Conservation (phyloP, 345 rosid species). For the Dovyalis caffra region DNA sequence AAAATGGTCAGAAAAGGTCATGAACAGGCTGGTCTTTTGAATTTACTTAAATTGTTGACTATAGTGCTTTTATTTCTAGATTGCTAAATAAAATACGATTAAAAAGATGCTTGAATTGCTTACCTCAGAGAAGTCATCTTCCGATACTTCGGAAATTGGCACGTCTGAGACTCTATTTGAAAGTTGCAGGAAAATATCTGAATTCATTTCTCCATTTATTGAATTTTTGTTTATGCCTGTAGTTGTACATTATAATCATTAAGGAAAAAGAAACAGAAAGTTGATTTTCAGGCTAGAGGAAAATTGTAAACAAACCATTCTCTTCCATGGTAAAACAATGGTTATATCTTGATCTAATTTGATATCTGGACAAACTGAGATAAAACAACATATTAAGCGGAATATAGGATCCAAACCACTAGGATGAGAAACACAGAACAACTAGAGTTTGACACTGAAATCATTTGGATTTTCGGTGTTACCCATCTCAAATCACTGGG, state of each 20-base stretch:
- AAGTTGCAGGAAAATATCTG: slow-evolving; percentile 39
- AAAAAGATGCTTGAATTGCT: not conserved
- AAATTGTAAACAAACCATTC: not conserved
- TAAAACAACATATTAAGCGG: too few relatives aligned
- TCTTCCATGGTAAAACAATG: too few relatives aligned
- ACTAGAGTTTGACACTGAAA: not conserved
- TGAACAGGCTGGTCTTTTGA: not conserved
- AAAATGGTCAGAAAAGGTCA: not conserved
- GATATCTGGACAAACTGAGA: not conserved
- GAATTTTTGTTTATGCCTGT: slow-evolving; percentile 42
- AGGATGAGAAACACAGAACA: not conserved
- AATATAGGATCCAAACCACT: not conserved
- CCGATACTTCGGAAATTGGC: slow-evolving; percentile 37
- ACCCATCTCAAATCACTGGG: too few relatives aligned
- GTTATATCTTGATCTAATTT: not conserved
- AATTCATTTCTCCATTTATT: slow-evolving; percentile 11
- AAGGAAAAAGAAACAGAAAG: not conserved
- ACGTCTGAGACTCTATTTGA: slow-evolving; percentile 34
- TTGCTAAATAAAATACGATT: not conserved
- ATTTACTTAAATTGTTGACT: not conserved
- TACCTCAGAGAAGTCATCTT: slow-evolving; percentile 52
- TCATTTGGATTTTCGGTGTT: too few relatives aligned
- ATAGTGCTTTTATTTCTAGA: not conserved
- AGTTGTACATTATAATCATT: not conserved
- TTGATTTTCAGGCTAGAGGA: not conserved